Conservation (phyloP, 441 rosid genomes). For the Erysimum pusillum region DNA sequence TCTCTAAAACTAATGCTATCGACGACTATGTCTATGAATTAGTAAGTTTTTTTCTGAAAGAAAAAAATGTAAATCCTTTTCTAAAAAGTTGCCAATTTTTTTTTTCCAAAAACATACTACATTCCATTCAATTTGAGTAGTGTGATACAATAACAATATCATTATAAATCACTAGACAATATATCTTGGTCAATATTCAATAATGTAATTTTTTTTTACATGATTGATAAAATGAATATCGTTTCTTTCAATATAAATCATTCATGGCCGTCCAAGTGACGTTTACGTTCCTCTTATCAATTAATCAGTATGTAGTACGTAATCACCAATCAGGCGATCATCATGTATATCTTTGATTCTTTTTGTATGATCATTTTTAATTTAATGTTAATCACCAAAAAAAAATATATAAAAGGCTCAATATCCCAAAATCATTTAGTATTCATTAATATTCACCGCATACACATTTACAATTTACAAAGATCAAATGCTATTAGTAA, state of each 20-base stretch:
- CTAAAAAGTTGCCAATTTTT: neutral
- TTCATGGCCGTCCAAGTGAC: slow-evolving; percentile 22
- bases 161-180: neutral
- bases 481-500: neutral
- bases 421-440: neutral
- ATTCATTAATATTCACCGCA: neutral
- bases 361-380: neutral
- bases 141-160: neutral
- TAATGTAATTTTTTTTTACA: neutral
- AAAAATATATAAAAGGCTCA: neutral
- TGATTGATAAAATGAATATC: neutral
- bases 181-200: neutral
- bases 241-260: slow-evolving; percentile 7
- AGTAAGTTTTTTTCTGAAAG: too few species aligned
- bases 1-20: neutral
- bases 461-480: neutral
- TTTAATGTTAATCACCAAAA: neutral
- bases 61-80: too few species aligned
- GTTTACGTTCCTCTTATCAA: slow-evolving; percentile 28
- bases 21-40: neutral
- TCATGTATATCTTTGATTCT: neutral
- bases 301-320: neutral
- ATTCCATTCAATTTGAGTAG: neutral
- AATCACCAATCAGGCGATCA: slow-evolving; percentile 8
- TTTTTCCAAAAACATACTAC: neutral